Conservation (phyloP, 495 filamentous ascomycete species). For the Penicillium herquei region DNA sequence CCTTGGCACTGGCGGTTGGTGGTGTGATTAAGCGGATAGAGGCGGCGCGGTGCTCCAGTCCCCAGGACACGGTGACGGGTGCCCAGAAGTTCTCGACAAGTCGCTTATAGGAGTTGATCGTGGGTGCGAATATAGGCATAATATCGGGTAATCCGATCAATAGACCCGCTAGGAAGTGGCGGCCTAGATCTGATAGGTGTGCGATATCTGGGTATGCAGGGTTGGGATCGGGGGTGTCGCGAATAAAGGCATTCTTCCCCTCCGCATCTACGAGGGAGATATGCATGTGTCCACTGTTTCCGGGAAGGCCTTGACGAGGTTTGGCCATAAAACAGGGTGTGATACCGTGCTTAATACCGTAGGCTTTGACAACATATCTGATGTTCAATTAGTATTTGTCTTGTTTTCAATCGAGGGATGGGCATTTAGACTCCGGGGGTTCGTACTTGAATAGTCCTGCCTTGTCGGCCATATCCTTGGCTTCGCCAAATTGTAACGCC, state of each 20-base stretch:
- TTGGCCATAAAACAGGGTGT: conserved; percentile 99
- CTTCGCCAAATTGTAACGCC: conserved; percentile 82
- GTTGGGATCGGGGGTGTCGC: conserved; percentile 65
- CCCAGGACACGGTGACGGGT: conserved; percentile 95
- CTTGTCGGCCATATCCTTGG: conserved; percentile 83
- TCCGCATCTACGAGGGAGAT: conserved; percentile 68
- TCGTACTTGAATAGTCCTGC: conserved; percentile 86
- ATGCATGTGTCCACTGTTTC: conserved; percentile 95
- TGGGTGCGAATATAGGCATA: conserved; percentile 93
- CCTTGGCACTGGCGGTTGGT: conserved; percentile 75
- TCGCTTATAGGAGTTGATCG: conserved; percentile 95
- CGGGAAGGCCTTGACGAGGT: conserved; percentile 81
- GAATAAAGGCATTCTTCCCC: conserved; percentile 75
- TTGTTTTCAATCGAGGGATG: neutral
- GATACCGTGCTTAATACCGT: conserved; percentile 82
- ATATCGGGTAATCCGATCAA: conserved; percentile 87
- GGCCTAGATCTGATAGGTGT: conserved; percentile 79
- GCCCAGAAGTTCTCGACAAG: conserved; percentile 99
- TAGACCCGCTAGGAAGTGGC: conserved; percentile 91
- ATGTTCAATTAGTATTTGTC: neutral
- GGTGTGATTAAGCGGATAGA: conserved; percentile 87
- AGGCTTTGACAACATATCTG: conserved; percentile 80
- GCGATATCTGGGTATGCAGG: conserved; percentile 71
- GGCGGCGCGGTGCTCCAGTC: conserved; percentile 89
- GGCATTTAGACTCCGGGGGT: neutral